Base-by-base conservation (phyloP, 176 grass and related monocot species). In the Calamus simplicifolius region DNA sequence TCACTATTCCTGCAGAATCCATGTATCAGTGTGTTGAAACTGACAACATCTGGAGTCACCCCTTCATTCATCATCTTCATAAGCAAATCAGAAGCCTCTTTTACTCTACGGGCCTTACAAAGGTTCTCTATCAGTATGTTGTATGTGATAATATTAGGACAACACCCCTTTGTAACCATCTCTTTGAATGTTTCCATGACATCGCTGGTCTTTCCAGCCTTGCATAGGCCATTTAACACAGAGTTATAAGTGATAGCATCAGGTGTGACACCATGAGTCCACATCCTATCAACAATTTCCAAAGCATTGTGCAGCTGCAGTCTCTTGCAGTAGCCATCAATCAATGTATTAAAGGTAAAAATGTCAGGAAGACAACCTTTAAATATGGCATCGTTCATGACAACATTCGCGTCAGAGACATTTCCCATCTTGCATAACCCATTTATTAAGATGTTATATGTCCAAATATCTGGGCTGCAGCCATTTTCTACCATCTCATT, bases 361-460 rank as follows among this genome's bases (percentile, higher is more conserved):
- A 80, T 62, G 63, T 96, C 83, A 30, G 87, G 91, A 69, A 96
- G 74, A 43, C 74, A 85, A 57, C 92, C 83, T 68, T 90, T 84
- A 25, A 79, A 49, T 61, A 96, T 79, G 64, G 80, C 87, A 75
- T 96, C 92, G 50, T 96, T 96, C 66, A 96, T 72, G 18, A 96
- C 75, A 67, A 88, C 69, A 53, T 51, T 77, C 12, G 92, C 92
- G 25, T 96, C 77, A 29, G 72, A 84, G 79, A 85, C 80, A 82
- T 96, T 96, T 51, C 92, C 92, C 83, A 96, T 87, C 74, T 96
- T 96, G 79, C 86, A 96, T 16, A 90, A 77, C 19, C 86, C 86
- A 52, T 96, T 90, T 58, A 96, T 90, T 55, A 96, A 54, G 63
- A 96, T 96, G 57, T 96, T 96, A 67, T 90, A 96, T 51, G 86